Conservation (phyloP, 305 asterid species). For the Ruellia speciosa region DNA sequence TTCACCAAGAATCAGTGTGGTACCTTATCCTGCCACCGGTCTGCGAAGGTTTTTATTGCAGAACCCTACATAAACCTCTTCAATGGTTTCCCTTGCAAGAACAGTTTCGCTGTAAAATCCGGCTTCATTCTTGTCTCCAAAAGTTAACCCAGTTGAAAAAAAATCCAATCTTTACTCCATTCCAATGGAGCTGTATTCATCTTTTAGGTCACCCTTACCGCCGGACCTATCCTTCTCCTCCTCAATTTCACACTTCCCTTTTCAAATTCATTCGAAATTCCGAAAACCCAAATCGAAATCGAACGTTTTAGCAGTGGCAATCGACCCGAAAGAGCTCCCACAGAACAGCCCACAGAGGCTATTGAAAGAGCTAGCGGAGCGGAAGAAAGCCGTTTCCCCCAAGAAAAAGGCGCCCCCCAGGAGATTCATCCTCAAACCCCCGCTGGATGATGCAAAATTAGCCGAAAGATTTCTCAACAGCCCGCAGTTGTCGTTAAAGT, state of each 20-base stretch:
- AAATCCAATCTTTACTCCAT: background rate
- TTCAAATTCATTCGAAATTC: constrained; percentile 47
- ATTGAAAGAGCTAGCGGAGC: constrained; percentile 74
- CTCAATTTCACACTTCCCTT: constrained; percentile 49
- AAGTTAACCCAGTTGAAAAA: constrained; percentile 7
- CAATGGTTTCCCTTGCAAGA: constrained; percentile 23
- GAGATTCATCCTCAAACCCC: constrained; percentile 80
- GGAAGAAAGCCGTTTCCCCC: constrained; percentile 65
- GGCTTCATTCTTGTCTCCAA: background rate
- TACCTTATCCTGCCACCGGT: constrained; percentile 27
- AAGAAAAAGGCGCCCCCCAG: constrained; percentile 62
- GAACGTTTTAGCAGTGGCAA: constrained; percentile 48
- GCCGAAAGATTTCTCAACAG: constrained; percentile 86
- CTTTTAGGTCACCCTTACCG: constrained; percentile 47
- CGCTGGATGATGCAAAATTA: constrained; percentile 62
- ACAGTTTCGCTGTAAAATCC: background rate
- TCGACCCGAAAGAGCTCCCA: constrained; percentile 76
- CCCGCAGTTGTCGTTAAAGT: constrained; percentile 74
- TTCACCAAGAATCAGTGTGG: constrained; percentile 12
- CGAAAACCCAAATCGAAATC: constrained; percentile 30
- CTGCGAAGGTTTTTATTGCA: constrained; percentile 14
- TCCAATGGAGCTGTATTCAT: constrained; percentile 58
- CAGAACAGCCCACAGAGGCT: constrained; percentile 88
- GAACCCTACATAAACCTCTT: constrained; percentile 42
- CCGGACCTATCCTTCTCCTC: constrained; percentile 64